phyloP scores from a whole-genome alignment of 2,329 filamentous ascomycete genomes.

The Aspergillus niger region DNA sequence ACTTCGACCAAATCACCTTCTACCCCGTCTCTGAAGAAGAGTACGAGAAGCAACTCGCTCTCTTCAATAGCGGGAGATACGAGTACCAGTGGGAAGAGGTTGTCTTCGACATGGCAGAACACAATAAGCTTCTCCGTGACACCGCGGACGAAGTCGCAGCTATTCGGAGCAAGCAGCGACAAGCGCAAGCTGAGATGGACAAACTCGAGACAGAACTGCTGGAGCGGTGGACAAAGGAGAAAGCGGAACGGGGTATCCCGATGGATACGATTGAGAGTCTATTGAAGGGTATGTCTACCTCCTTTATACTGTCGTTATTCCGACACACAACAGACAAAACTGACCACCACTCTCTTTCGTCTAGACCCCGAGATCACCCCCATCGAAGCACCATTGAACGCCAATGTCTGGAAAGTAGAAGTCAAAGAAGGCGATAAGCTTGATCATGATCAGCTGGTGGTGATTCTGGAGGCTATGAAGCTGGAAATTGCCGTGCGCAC shows the following conservation, averaged over 20 bases:
- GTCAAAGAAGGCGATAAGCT: slow-evolving; percentile 47
- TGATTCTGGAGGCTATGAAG: slow-evolving; percentile 60
- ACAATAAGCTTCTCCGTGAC: slow-evolving; percentile 52
- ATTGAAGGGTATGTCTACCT: slow-evolving; percentile 43
- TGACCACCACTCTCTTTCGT: not conserved
- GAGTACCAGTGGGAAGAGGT: slow-evolving; percentile 53
- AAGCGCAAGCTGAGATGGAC: slow-evolving; percentile 51
- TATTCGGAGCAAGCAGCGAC: slow-evolving; percentile 50
- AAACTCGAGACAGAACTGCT: slow-evolving; percentile 39
- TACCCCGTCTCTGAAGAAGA: slow-evolving; percentile 57
- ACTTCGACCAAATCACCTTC: slow-evolving; percentile 60
- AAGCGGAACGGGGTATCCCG: slow-evolving; percentile 53
- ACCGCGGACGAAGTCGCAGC: slow-evolving; percentile 51
- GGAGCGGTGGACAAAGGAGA: slow-evolving; percentile 43
- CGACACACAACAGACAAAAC: not conserved
- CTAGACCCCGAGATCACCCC: slow-evolving; percentile 39
- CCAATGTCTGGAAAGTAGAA: slow-evolving; percentile 58
- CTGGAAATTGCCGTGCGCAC: slow-evolving; percentile 54
- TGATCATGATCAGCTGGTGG: slow-evolving; percentile 45
- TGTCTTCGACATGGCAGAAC: slow-evolving; percentile 58
- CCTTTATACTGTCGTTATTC: not conserved
- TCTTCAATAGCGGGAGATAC: slow-evolving; percentile 55
- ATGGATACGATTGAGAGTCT: slow-evolving; percentile 53
- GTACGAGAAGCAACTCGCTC: slow-evolving; percentile 51
- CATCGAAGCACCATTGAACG: slow-evolving; percentile 49